phyloP scores from a whole-genome alignment of 208 protist genomes.

The Crithidia brevicula region DNA sequence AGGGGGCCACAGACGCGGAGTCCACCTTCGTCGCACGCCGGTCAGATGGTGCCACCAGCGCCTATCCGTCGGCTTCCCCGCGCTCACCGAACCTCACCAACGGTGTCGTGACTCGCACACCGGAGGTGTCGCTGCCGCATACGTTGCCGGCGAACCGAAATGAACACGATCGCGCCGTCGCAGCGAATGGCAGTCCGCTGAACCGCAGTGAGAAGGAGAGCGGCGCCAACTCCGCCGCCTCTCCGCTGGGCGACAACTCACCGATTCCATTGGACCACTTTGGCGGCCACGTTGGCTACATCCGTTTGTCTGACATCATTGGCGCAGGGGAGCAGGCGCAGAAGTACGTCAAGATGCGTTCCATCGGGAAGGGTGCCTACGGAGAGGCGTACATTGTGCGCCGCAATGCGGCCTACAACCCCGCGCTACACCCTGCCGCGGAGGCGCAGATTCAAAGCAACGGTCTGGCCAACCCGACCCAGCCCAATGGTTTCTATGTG shows the following conservation, averaged over 20 bases:
- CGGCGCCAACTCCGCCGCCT: not conserved
- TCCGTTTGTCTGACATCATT: slow-evolving; percentile 40
- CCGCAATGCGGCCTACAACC: slow-evolving; percentile 63
- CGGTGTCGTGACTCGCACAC: not conserved
- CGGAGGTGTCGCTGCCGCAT: slow-evolving; percentile 5
- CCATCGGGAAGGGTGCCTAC: slow-evolving; percentile 92
- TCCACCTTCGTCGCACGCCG: slow-evolving; percentile 10
- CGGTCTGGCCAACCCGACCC: slow-evolving; percentile 36
- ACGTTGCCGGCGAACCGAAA: not conserved
- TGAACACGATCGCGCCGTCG: not conserved
- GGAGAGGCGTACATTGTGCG: slow-evolving; percentile 86
- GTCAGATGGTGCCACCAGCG: not conserved
- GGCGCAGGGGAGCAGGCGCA: slow-evolving; percentile 25
- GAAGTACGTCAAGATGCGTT: slow-evolving; percentile 66
- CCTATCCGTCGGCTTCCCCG: not conserved
- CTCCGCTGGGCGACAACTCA: slow-evolving; percentile 10
- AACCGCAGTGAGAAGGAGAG: not conserved
- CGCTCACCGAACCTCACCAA: not conserved
- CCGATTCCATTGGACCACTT: slow-evolving; percentile 18
- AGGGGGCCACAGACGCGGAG: slow-evolving; percentile 7
- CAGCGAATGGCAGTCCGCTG: not conserved
- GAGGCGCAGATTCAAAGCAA: slow-evolving; percentile 43
- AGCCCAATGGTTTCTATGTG: slow-evolving; percentile 59
- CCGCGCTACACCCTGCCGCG: slow-evolving; percentile 16
- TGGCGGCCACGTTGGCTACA: slow-evolving; percentile 23